A percentile compares a stretch with the other conserved stretches of the same genome.
Conservation (phyloP, 2,329 filamentous ascomycete genomes). For the Xylaria sp. region DNA sequence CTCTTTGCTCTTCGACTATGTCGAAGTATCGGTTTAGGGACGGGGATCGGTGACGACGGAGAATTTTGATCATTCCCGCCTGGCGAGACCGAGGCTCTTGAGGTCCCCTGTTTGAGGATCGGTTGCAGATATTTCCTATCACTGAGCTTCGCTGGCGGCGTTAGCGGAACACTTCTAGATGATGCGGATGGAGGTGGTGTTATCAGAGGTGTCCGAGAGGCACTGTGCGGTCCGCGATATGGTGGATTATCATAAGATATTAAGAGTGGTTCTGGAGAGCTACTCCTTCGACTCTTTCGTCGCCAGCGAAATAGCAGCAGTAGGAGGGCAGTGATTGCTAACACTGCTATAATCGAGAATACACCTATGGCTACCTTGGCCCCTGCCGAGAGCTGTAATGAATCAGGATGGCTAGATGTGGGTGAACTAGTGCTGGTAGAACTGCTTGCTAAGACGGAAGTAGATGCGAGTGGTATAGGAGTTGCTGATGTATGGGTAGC, state of each 20-base stretch:
- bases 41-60: conserved; percentile 54
- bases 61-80: conserved; percentile 43
- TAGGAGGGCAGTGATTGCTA: conserved; percentile 53
- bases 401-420: conserved; percentile 32
- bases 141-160: conserved; percentile 60
- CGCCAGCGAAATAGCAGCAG: conserved; percentile 53
- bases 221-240: conserved; percentile 44
- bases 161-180: conserved; percentile 50
- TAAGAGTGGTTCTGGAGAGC: conserved; percentile 26
- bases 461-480: conserved; percentile 6
- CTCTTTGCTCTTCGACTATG: conserved; percentile 45
- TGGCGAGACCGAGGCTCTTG: conserved; percentile 34
- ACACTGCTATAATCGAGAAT: conserved; percentile 54
- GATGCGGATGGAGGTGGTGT: conserved; percentile 52
- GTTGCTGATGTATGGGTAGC: conserved; percentile 12
- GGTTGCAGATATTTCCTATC: conserved; percentile 59
- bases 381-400: conserved; percentile 52
- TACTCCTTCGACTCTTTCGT: conserved; percentile 42
- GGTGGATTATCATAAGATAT: conserved; percentile 45
- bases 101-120: conserved; percentile 44
- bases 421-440: conserved; percentile 15
- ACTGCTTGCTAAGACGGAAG: conserved; percentile 15
- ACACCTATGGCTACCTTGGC: conserved; percentile 60
- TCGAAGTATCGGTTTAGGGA: conserved; percentile 52
- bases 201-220: conserved; percentile 58